These are phyloP conservation scores for Pichia sp. DNA, from an alignment of 1,139 yeast species.

Conservation along the genomic window DNA sequence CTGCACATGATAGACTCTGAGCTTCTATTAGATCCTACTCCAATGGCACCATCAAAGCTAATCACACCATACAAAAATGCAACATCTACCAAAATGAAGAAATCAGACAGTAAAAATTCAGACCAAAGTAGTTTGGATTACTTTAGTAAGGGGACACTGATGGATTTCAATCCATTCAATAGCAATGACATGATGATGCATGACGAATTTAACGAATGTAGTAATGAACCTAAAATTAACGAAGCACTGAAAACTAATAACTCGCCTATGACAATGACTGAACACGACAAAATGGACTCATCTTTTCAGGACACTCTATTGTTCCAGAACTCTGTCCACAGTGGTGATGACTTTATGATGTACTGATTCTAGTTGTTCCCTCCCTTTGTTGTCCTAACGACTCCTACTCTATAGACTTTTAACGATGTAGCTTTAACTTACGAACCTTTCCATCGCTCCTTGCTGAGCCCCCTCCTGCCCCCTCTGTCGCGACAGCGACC, in stretches of 20 bases:
- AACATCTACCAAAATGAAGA: slow-evolving; percentile 1
- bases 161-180: slow-evolving; percentile 11
- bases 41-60: slow-evolving; percentile 6
- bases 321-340: slow-evolving; percentile 1
- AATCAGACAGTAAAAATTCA: slow-evolving; percentile 8
- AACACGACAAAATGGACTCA: neutral
- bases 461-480: neutral
- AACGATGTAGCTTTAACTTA: no score
- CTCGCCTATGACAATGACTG: neutral
- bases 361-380: no score
- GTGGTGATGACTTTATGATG: slow-evolving; percentile 12
- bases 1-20: slow-evolving; percentile 13
- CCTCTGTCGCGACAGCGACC: no score
- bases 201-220: slow-evolving; percentile 1
- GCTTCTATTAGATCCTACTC: slow-evolving; percentile 12
- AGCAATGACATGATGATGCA: slow-evolving; percentile 10
- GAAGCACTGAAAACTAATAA: neutral
- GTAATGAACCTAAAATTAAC: neutral
- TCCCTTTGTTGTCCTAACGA: no score
- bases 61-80: slow-evolving; percentile 1
- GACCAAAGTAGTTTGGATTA: slow-evolving; percentile 5
- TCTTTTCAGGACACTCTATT: neutral
- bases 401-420: no score
- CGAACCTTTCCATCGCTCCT: neutral
- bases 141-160: slow-evolving; percentile 7